A percentile compares a stretch with the other conserved stretches of the same genome.
Evolutionary conservation across 2,329 filamentous ascomycete species (phyloP).

Genomic region (Knufia fluminis): DNA sequence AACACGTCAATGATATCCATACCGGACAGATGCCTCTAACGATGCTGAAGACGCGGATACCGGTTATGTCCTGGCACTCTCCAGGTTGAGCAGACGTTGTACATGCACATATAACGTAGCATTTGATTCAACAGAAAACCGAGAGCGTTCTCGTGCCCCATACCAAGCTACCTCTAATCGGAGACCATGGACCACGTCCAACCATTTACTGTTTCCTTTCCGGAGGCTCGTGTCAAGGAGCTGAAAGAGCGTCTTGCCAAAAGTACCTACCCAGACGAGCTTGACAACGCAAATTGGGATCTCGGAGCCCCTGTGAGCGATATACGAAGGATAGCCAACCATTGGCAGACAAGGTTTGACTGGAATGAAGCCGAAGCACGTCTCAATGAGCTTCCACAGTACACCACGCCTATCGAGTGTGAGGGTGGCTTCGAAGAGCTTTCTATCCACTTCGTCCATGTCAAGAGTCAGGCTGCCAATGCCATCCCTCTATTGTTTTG

Average conservation of each 20-base stretch:
- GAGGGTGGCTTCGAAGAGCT: conserved; percentile 13
- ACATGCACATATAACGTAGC: no score
- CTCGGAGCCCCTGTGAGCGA: conserved; percentile 53
- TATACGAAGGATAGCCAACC: conserved; percentile 47
- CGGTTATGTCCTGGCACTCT: no score
- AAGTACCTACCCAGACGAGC: conserved; percentile 49
- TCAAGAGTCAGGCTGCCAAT: conserved; percentile 17
- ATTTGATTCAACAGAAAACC: no score
- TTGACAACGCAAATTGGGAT: conserved; percentile 44
- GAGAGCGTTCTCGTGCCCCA: no score
- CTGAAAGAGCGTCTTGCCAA: conserved; percentile 48
- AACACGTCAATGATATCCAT: no score
- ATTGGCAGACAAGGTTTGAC: conserved; percentile 51
- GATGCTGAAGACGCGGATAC: no score
- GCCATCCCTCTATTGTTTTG: conserved; percentile 23
- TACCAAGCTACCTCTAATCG: no score
- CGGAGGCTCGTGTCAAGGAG: conserved; percentile 40
- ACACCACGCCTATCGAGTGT: conserved; percentile 32
- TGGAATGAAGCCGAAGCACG: conserved; percentile 52
- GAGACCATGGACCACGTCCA: conserved; percentile 11
- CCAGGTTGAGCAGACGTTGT: no score
- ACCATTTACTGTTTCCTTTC: conserved; percentile 43
- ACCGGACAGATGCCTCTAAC: no score
- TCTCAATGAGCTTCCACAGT: conserved; percentile 55
- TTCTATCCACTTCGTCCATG: conserved; percentile 32